Conservation (phyloP, 1,284 basidiomycete genomes). For the Austroboletus niveus region DNA sequence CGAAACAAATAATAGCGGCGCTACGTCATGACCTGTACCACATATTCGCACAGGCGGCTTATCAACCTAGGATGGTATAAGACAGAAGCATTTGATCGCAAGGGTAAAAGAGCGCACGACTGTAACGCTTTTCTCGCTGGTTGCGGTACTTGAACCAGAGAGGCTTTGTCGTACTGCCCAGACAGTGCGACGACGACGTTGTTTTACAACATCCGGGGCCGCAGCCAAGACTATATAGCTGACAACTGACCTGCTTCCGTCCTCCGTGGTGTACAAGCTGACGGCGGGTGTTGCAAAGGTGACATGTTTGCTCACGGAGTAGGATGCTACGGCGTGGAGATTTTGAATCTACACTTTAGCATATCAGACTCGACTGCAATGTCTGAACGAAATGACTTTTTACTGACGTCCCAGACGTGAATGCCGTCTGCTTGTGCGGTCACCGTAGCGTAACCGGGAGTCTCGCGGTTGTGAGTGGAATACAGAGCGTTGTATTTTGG, state of each 20-base stretch:
- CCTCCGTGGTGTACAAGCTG: conserved; percentile 38
- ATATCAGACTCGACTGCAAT: conserved; percentile 11
- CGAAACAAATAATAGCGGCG: conserved; percentile 46
- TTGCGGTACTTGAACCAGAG: conserved; percentile 37
- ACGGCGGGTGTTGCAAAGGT: conserved; percentile 59
- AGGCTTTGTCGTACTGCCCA: conserved; percentile 63
- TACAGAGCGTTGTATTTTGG: conserved; percentile 33
- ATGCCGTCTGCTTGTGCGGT: conserved; percentile 69
- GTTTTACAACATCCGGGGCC: conserved; percentile 43
- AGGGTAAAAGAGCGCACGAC: conserved; percentile 39
- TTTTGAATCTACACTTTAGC: conserved; percentile 51
- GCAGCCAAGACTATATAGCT: conserved; percentile 55
- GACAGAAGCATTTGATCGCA: conserved; percentile 11
- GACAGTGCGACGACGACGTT: conserved; percentile 47
- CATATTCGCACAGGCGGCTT: conserved; percentile 44
- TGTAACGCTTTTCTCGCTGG: conserved; percentile 41
- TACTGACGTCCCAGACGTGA: conserved; percentile 66
- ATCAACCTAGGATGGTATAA: conserved; percentile 39
- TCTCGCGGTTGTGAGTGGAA: conserved; percentile 41
- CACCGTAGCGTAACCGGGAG: conserved; percentile 59
- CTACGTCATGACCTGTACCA: conserved; percentile 42
- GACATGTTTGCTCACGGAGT: conserved; percentile 63
- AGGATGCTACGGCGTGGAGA: conserved; percentile 62
- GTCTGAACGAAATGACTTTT: conserved; percentile 3
- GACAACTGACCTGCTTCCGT: conserved; percentile 39